Evolutionary conservation across 2,329 filamentous ascomycete genomes (phyloP), one percentile per base, ranked within the genome.

Genomic region (Alternaria gansuensis): DNA sequence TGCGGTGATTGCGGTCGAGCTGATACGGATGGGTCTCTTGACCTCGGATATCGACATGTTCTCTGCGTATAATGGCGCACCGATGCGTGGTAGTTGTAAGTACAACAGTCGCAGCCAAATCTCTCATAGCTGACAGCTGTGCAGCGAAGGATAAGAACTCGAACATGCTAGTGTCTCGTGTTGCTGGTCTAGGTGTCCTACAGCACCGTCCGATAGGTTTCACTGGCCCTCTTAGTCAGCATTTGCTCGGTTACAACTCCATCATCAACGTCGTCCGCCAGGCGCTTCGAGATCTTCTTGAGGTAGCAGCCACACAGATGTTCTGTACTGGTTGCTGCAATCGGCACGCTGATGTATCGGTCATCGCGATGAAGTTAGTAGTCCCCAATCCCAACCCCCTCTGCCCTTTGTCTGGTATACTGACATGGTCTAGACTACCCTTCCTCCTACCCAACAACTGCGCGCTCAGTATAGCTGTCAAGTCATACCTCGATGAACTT

Each of bases 151-250:
- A 97, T 65, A 92, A 91, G 75, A 83, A 85, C 31, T 90, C 89
- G 70, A 88, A 93, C 43, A 84, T 95, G 54, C 84, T 99, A 43
- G 88, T 98, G 69, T 95, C 93, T 67, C 90, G 95, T 37, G 90
- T 93, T 61, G 91, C 93, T 13, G 93, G 91, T 52, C 82, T 98
- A 57, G 86, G 93, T 51, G 92, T 90, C 72, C 83, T 98, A 62
- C 87, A 88, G 31, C 95, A 99, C 75, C 86, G 91, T 68, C 84
- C 86, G 3, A 93, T 94, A 67, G 95, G 95, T 29, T 99, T 97
- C 78, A 97, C 94, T 2, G 95, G 95, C 0, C 94, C 95, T 1
- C 84, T 99, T 1, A 97, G 93, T 82, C 90, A 95, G 77, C 93
- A 94, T 66, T 83, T 97, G 51, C 84, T 99, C 40, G 89, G 88